Evolutionary conservation across 768 basidiomycete genomes (phyloP).

Genomic region (Gymnopilus dilepis): DNA sequence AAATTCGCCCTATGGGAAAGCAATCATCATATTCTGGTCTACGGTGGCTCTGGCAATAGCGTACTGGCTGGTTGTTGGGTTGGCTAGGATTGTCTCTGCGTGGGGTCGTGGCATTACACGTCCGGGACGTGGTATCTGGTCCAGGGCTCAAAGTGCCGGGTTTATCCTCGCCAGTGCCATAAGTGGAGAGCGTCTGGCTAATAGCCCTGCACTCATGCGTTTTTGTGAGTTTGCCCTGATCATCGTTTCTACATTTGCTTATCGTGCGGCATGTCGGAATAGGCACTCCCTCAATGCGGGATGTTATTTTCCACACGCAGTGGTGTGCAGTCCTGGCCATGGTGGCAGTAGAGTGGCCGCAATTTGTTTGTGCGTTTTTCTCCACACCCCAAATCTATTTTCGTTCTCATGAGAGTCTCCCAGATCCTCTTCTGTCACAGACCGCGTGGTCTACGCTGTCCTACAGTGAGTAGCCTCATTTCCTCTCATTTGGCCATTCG

Average conservation of each 20-base stretch:
- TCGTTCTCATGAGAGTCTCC: slow-evolving; percentile 18
- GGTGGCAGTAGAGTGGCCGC: slow-evolving; percentile 96
- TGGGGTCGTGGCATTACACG: slow-evolving; percentile 77
- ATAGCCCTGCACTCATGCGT: slow-evolving; percentile 84
- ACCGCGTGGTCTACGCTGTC: slow-evolving; percentile 87
- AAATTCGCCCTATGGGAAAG: slow-evolving; percentile 66
- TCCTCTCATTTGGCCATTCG: slow-evolving; percentile 5
- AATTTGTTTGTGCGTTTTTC: slow-evolving; percentile 80
- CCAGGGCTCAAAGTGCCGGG: slow-evolving; percentile 80
- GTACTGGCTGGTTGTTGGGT: slow-evolving; percentile 84
- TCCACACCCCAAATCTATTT: slow-evolving; percentile 12
- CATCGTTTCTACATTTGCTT: slow-evolving; percentile 8
- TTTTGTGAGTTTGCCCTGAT: slow-evolving; percentile 66
- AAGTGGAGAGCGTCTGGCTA: slow-evolving; percentile 87
- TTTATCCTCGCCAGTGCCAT: slow-evolving; percentile 92
- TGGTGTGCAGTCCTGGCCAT: slow-evolving; percentile 90
- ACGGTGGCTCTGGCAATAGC: slow-evolving; percentile 75
- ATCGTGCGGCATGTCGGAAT: slow-evolving; percentile 13
- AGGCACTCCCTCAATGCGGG: slow-evolving; percentile 93
- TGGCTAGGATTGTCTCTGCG: slow-evolving; percentile 82
- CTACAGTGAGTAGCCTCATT: slow-evolving; percentile 56
- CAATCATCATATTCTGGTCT: slow-evolving; percentile 71
- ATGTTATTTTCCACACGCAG: slow-evolving; percentile 92
- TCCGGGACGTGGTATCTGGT: slow-evolving; percentile 66
- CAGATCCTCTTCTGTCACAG: slow-evolving; percentile 90